phyloP scores from a whole-genome alignment of 805 yeast species.

The Saccharomycopsis oosterbeekiorum region DNA sequence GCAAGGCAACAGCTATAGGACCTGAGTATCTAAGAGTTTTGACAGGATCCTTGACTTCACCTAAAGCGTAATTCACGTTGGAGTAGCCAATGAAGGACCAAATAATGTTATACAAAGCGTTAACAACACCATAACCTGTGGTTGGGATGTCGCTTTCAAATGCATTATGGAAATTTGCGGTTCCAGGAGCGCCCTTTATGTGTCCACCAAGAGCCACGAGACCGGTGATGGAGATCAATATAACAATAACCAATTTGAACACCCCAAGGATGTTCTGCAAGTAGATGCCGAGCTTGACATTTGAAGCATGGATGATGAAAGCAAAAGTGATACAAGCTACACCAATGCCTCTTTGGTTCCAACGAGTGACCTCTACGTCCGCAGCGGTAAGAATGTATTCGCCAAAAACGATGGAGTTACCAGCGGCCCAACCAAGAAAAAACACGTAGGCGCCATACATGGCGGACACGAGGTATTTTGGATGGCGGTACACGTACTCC shows the following conservation, averaged over 20 bases:
- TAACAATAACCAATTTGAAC: slow-evolving; percentile 62
- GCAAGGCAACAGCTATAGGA: slow-evolving; percentile 54
- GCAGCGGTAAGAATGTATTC: slow-evolving; percentile 71
- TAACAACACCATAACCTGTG: slow-evolving; percentile 59
- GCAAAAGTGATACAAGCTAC: slow-evolving; percentile 65
- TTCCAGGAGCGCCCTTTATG: slow-evolving; percentile 39
- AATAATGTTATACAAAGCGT: slow-evolving; percentile 70
- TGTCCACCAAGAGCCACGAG: slow-evolving; percentile 79
- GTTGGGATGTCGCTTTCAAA: slow-evolving; percentile 36
- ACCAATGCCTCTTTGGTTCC: slow-evolving; percentile 75
- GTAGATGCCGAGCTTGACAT: slow-evolving; percentile 56
- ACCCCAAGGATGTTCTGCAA: slow-evolving; percentile 59
- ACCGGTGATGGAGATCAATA: slow-evolving; percentile 65
- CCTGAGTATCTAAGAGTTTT: slow-evolving; percentile 64
- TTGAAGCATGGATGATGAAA: slow-evolving; percentile 49
- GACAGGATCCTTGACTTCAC: slow-evolving; percentile 68
- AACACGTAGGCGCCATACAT: slow-evolving; percentile 63
- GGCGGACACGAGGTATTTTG: slow-evolving; percentile 56
- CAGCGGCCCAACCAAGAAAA: slow-evolving; percentile 78
- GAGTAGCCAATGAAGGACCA: slow-evolving; percentile 83
- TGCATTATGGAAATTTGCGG: slow-evolving; percentile 52
- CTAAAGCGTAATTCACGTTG: slow-evolving; percentile 73
- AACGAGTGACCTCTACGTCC: slow-evolving; percentile 51
- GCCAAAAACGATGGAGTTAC: slow-evolving; percentile 74
- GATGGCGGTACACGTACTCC: slow-evolving; percentile 60